Conservation (phyloP, 1,284 basidiomycete species). For the Papiliotrema fonsecae region DNA sequence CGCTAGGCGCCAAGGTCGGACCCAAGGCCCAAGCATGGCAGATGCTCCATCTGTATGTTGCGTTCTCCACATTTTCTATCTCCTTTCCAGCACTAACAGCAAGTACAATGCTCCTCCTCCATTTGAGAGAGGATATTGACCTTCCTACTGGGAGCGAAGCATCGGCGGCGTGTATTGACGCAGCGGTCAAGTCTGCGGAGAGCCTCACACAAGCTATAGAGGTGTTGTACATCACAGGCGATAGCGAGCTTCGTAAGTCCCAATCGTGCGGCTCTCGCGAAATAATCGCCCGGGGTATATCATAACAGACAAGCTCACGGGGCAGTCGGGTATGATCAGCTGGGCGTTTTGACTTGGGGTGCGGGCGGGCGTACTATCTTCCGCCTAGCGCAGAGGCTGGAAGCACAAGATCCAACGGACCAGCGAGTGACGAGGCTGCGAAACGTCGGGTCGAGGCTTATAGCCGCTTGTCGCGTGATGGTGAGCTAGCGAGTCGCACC, state of each 20-base stretch:
- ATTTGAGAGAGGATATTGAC: slow-evolving; percentile 1
- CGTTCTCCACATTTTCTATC: too few species aligned
- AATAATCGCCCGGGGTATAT: too few species aligned
- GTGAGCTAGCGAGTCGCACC: neutral
- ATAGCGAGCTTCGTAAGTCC: neutral
- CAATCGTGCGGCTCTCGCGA: too few species aligned
- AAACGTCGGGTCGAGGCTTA: neutral
- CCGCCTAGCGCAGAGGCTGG: neutral
- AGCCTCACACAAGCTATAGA: neutral
- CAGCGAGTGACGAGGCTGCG: neutral
- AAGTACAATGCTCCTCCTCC: slow-evolving; percentile 3
- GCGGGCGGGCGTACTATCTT: neutral
- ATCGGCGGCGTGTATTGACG: neutral
- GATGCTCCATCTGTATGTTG: slow-evolving; percentile 1
- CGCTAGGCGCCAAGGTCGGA: neutral
- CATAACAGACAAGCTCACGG: neutral
- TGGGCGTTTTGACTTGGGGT: neutral
- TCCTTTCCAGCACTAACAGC: neutral
- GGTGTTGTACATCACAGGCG: neutral
- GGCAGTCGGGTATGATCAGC: neutral
- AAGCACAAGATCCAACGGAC: neutral
- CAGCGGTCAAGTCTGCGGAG: neutral
- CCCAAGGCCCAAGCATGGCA: slow-evolving; percentile 1
- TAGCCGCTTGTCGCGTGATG: neutral
- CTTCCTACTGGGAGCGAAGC: neutral